Base-by-base conservation (phyloP, 371 early-diverging fungal species). In the Mortierella sp. region DNA sequence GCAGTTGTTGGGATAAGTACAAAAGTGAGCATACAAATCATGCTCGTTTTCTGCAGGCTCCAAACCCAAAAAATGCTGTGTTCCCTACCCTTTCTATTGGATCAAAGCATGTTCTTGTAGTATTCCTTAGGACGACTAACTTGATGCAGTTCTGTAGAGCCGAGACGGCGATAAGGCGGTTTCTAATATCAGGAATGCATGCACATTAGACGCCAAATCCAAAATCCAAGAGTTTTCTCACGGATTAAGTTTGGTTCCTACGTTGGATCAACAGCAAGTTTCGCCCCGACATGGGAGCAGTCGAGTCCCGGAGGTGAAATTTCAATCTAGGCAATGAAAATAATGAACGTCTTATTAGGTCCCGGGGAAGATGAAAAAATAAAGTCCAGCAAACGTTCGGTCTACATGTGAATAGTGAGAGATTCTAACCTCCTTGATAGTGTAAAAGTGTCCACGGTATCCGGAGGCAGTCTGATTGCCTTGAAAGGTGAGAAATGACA, bases 401-500 rank as follows among this genome's bases (percentile, higher is more conserved):
- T 23, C 57, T 11, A 16, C 21, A 11, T n/a, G 2, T 11, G 5
- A 26, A 37, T 28, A 37, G 29, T 23, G 37, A 59, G 18, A 21
- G 37, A 9, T 1, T 16, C 16, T 56, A n/a, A 72, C 79, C 79
- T 77, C 68, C 21, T 69, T 71, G 12, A 77, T 37, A 5, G 64
- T 28, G 43, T 68, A 51, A 61, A 77, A 72, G 23, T 55, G 18
- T n/a, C 79, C 72, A 0, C 37, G 52, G 12, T 51, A 44, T 4
- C 25, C n/a, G 0, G 12, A 25, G 2, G 23, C 1, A 46, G 28
- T 52, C 0, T 64, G 44, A 37, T 44, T 15, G 45, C 21, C 64
- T 6, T 72, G 51, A 29, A 72, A 77, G 11, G 79, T 68, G 62
- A 77, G 30, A 44, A 77, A 77, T 12, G 79, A 72, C 62, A 77